Evolutionary conservation across 2,329 filamentous ascomycete species (phyloP).

Genomic region (Cercospora sp.): DNA sequence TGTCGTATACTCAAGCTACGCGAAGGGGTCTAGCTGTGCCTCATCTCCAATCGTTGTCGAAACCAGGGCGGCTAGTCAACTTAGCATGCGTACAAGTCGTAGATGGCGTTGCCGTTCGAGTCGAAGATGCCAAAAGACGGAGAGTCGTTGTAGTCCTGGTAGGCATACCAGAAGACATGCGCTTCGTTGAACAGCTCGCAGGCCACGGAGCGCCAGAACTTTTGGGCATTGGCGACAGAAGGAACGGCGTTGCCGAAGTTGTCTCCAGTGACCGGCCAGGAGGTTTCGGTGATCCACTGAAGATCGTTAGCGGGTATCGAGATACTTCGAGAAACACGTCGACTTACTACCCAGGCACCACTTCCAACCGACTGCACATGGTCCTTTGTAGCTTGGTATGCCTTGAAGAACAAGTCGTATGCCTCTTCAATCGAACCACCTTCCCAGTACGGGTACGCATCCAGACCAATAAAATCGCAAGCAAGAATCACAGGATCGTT

Average conservation of each 20-base stretch:
- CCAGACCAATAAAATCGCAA: slow-evolving; percentile 64
- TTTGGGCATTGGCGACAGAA: slow-evolving; percentile 59
- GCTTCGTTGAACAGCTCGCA: slow-evolving; percentile 58
- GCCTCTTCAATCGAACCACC: slow-evolving; percentile 58
- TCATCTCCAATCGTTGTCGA: not conserved
- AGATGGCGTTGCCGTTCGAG: slow-evolving; percentile 36
- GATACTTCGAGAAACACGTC: not conserved
- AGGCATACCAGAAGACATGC: slow-evolving; percentile 59
- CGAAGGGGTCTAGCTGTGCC: not conserved
- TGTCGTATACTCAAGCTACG: not conserved
- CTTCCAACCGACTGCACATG: slow-evolving; percentile 45
- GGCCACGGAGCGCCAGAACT: slow-evolving; percentile 63
- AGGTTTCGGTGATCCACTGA: slow-evolving; percentile 53
- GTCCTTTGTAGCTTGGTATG: slow-evolving; percentile 39
- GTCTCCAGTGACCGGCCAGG: slow-evolving; percentile 61
- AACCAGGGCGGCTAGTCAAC: not conserved
- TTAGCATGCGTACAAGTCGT: slow-evolving; percentile 32
- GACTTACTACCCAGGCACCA: slow-evolving; percentile 23
- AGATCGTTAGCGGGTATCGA: not conserved
- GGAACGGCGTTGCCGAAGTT: slow-evolving; percentile 58
- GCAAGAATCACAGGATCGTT: slow-evolving; percentile 63
- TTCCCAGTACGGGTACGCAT: slow-evolving; percentile 69
- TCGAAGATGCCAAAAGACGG: slow-evolving; percentile 46
- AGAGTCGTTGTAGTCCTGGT: slow-evolving; percentile 54
- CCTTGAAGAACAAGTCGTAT: slow-evolving; percentile 54